A percentile compares a stretch with the other conserved stretches of the same genome.
phyloP scores from a whole-genome alignment of 176 grass and related monocot genomes.

The Ensete glaucum region DNA sequence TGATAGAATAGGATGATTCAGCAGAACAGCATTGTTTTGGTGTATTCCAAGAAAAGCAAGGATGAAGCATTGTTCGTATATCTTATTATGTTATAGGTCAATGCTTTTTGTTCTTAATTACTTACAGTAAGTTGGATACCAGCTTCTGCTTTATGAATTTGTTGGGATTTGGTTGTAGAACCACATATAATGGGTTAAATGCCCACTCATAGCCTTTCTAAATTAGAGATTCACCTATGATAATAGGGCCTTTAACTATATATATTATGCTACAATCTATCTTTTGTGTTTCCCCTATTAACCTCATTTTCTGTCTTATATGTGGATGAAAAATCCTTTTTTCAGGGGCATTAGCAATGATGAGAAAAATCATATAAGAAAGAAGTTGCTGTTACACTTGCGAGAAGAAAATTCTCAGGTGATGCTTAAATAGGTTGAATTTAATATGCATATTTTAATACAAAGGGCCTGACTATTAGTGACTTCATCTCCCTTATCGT shows the following conservation, averaged over 20 bases:
- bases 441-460: not conserved
- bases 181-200: too few species aligned
- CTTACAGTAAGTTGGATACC: not conserved
- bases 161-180: too few species aligned
- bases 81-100: not conserved
- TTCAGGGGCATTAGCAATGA: slow-evolving; percentile 92
- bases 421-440: not conserved
- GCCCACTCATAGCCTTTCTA: too few species aligned
- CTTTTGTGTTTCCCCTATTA: not conserved
- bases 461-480: not conserved
- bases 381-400: slow-evolving; percentile 81
- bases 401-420: slow-evolving; percentile 91
- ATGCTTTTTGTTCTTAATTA: not conserved
- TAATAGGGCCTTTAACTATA: not conserved
- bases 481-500: not conserved
- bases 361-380: slow-evolving; percentile 86
- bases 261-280: not conserved
- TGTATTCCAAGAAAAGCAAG: too few species aligned
- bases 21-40: too few species aligned
- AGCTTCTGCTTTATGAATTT: not conserved
- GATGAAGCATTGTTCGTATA: too few species aligned
- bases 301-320: not conserved
- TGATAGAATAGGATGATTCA: too few species aligned
- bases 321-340: not conserved
- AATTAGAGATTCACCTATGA: not conserved